These are phyloP conservation scores for bread wheat (Triticum aestivum) DNA, from an alignment of 176 grass and related monocot genomes.

Conservation along the genomic window IWGSC_CS_RefSeq_v2.1 NC_057800.1:596887637-596888136, in stretches of 20 bases:
- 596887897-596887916: slow-evolving; percentile 12
- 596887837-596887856: not conserved
- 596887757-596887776: slow-evolving; percentile 8
- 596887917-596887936: slow-evolving; percentile 46
- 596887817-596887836: not conserved
- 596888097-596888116: slow-evolving; percentile 58
- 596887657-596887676: slow-evolving; percentile 49
- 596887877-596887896: not conserved
- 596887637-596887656: slow-evolving; percentile 50
- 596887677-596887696: not conserved
- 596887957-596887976: slow-evolving; percentile 96
- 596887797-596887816: slow-evolving; percentile 48
- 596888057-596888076: not conserved
- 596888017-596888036: not conserved
- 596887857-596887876: not conserved
- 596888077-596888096: not conserved
- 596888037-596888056: not conserved
- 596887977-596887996: slow-evolving; percentile 92
- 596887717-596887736: not conserved
- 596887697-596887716: slow-evolving; percentile 4
- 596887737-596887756: slow-evolving; percentile 14
- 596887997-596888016: slow-evolving; percentile 68
- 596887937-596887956: slow-evolving; percentile 93
- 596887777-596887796: slow-evolving; percentile 45
- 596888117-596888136: slow-evolving; percentile 73